Evolutionary conservation across 2,329 filamentous ascomycete genomes (phyloP), one percentile per base, ranked within the genome.

Genomic region (Stenocarpella maydis): DNA sequence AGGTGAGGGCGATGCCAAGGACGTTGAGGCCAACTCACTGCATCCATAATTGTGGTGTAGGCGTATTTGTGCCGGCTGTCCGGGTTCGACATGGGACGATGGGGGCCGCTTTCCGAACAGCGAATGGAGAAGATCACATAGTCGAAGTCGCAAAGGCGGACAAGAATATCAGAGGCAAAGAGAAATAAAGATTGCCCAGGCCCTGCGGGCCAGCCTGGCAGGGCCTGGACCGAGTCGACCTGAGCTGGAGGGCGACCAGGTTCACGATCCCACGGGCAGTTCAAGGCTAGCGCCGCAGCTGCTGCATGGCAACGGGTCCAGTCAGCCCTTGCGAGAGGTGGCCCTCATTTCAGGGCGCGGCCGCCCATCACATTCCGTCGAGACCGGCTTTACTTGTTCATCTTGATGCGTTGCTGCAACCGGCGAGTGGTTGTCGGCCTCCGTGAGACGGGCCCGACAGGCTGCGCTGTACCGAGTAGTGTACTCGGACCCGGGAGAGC

Each of bases 181-280:
- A 8, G 21, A 37, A 17, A 61, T 31, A 63, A 37, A 14, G 28
- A 26, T 28, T 34, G 19, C 14, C 41, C 28, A 34, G 41, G n/a
- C 55, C 41, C 14, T 28, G 26, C n/a, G 17, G 26, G 41, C n/a
- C 21, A 21, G 41, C 41, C 41, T 19, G 19, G 53, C 21, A 61
- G 43, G 58, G 58, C 41, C 41, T 61, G 43, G 58, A 43, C 58
- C 58, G 37, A 24, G 58, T 37, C 58, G 8, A 63, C n/a, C 43
- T 49, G 41, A 49, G 58, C 58, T 63, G 58, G 26, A 49, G 9
- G 58, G 43, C 43, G 2, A n/a, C 58, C 58, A 63, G 58, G 58
- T 63, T 63, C 43, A 43, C 26, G 58, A 63, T 63, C 58, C 58
- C 49, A 12, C 43, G 45, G 58, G 43, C 31, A 49, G 49, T 63